Percentiles rank a stretch among this genome's conserved stretches.
phyloP scores from a whole-genome alignment of 108 stramenopile species.

The Poteriospumella lacustris region DNA sequence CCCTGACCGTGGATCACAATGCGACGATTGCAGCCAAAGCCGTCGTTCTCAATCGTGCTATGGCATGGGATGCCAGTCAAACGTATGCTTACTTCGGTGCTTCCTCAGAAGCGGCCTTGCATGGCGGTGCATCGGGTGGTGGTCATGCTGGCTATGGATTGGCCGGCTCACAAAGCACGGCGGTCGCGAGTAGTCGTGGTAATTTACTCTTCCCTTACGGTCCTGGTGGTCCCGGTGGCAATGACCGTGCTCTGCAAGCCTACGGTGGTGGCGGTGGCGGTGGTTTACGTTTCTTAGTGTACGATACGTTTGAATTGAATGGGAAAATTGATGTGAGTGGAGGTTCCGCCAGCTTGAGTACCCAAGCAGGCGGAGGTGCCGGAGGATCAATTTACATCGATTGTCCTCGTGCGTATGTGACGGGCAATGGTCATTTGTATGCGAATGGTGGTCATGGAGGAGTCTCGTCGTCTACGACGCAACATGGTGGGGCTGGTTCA shows the following conservation, averaged over 20 bases:
- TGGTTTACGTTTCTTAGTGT: not conserved
- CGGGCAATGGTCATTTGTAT: not conserved
- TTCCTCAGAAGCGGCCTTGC: too few species aligned
- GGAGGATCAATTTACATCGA: slow-evolving; percentile 5
- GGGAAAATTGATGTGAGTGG: slow-evolving; percentile 9
- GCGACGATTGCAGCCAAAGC: too few species aligned
- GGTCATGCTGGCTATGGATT: slow-evolving; percentile 1
- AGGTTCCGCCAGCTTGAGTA: not conserved
- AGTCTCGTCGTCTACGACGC: not conserved
- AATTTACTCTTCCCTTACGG: not conserved
- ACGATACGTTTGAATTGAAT: not conserved
- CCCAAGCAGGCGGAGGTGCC: not conserved
- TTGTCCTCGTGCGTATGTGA: not conserved
- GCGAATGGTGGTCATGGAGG: slow-evolving; percentile 4
- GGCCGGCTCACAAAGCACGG: not conserved
- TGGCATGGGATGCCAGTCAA: too few species aligned
- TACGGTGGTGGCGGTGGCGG: slow-evolving; percentile 10
- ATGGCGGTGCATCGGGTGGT: slow-evolving; percentile 5
- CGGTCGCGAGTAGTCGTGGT: not conserved
- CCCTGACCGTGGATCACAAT: too few species aligned
- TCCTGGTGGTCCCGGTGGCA: not conserved
- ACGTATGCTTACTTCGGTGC: too few species aligned
- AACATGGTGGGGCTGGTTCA: slow-evolving; percentile 3
- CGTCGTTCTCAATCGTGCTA: too few species aligned
- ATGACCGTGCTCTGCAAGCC: not conserved